phyloP scores from a whole-genome alignment of 2,329 filamentous ascomycete species.

The Apiospora phragmitis region DNA sequence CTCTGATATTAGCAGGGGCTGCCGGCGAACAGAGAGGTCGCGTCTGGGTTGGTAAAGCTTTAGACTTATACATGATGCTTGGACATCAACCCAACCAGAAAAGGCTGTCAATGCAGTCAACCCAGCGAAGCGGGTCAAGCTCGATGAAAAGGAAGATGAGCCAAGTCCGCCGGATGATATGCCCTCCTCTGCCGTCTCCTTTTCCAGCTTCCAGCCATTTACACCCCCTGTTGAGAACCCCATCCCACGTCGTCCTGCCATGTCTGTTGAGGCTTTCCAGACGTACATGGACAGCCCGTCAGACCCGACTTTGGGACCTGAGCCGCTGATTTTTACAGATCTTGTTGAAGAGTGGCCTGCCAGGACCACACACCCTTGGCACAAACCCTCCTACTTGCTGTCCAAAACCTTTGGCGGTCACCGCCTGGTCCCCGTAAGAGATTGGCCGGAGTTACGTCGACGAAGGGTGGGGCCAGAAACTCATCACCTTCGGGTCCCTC shows the following conservation, averaged over 20 bases:
- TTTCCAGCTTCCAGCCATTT: slow-evolving; percentile 40
- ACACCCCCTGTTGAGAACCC: slow-evolving; percentile 42
- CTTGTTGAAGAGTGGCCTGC: slow-evolving; percentile 77
- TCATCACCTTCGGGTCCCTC: slow-evolving; percentile 75
- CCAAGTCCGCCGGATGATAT: not conserved
- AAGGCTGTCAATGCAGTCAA: not conserved
- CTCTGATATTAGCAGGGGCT: slow-evolving; percentile 73
- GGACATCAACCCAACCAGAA: slow-evolving; percentile 1
- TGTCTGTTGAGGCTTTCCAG: slow-evolving; percentile 62
- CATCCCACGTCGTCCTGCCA: slow-evolving; percentile 42
- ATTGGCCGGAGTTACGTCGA: slow-evolving; percentile 87
- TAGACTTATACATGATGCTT: slow-evolving; percentile 39
- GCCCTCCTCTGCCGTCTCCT: slow-evolving; percentile 17
- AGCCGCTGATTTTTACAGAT: slow-evolving; percentile 70
- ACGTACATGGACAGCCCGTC: slow-evolving; percentile 52
- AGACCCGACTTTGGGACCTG: slow-evolving; percentile 39
- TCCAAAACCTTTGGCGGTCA: slow-evolving; percentile 72
- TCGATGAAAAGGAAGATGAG: not conserved
- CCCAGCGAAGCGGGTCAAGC: slow-evolving; percentile 10
- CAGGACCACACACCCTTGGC: slow-evolving; percentile 67
- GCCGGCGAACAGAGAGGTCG: slow-evolving; percentile 51
- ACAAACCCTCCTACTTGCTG: slow-evolving; percentile 70
- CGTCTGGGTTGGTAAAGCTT: slow-evolving; percentile 50
- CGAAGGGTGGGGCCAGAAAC: slow-evolving; percentile 77
- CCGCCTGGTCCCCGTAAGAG: slow-evolving; percentile 80